A percentile compares a stretch with the other conserved stretches of the same genome.
Conservation (phyloP, 805 yeast genomes). For the Myxozyma neotropica region DNA sequence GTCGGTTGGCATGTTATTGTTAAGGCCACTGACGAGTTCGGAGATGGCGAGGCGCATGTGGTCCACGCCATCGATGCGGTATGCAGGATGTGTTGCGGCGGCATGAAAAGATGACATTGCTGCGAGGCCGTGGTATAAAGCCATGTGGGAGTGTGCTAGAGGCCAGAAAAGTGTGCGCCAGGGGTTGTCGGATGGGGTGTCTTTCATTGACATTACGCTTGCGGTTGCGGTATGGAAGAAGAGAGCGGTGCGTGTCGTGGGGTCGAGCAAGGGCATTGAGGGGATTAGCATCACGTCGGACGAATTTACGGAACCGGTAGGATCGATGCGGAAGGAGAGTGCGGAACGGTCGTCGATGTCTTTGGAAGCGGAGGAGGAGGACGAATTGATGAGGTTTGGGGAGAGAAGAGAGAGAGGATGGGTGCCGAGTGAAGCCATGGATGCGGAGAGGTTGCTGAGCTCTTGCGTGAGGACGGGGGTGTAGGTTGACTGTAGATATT, state of each 20-base stretch:
- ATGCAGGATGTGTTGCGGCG: slow-evolving; percentile 45
- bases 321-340: slow-evolving; percentile 14
- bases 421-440: slow-evolving; percentile 4
- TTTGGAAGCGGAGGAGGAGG: not conserved
- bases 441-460: not conserved
- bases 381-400: slow-evolving; percentile 10
- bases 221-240: slow-evolving; percentile 53
- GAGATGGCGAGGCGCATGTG: slow-evolving; percentile 64
- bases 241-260: slow-evolving; percentile 36
- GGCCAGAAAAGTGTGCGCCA: slow-evolving; percentile 65
- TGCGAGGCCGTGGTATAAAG: slow-evolving; percentile 62
- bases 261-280: slow-evolving; percentile 27
- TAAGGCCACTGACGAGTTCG: slow-evolving; percentile 61
- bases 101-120: slow-evolving; percentile 69
- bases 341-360: not conserved
- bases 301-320: slow-evolving; percentile 21
- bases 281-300: slow-evolving; percentile 23
- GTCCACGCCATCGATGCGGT: slow-evolving; percentile 54
- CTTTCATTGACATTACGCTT: slow-evolving; percentile 62
- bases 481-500: slow-evolving; percentile 16
- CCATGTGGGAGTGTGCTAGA: slow-evolving; percentile 56
- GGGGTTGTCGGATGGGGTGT: slow-evolving; percentile 69
- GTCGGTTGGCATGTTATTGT: slow-evolving; percentile 53
- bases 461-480: slow-evolving; percentile 13
- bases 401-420: slow-evolving; percentile 12